A percentile compares a stretch with the other conserved stretches of the same genome.
Conservation (phyloP, 108 stramenopile species). For the Epithemia pelagica region DNA sequence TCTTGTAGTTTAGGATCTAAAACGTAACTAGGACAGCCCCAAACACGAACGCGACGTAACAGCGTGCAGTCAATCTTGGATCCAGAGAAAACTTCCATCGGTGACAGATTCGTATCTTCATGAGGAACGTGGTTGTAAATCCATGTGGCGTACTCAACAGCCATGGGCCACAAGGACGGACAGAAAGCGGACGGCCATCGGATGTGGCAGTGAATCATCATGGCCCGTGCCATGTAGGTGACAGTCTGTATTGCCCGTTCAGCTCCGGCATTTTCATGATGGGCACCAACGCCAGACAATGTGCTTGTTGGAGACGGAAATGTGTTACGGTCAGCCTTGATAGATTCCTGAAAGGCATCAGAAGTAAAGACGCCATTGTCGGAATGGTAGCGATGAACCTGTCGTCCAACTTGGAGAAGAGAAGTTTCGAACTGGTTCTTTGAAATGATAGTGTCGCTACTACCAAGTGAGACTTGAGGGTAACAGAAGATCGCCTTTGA, state of each 20-base stretch:
- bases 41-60: constrained; percentile 8
- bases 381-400: constrained; percentile 14
- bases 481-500: constrained; percentile 22
- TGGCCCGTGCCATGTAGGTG: constrained; percentile 21
- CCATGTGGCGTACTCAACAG: constrained; percentile 31
- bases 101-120: constrained; percentile 11
- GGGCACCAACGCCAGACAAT: constrained; percentile 37
- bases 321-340: constrained; percentile 3
- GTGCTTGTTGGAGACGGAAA: constrained; percentile 1
- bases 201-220: constrained; percentile 30
- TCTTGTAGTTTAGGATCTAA: constrained; percentile 11
- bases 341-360: background rate
- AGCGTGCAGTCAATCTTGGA: constrained; percentile 1
- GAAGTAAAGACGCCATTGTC: constrained; percentile 34
- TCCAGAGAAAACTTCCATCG: constrained; percentile 11
- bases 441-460: constrained; percentile 25
- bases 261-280: constrained; percentile 52
- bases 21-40: constrained; percentile 17
- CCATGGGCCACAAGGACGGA: constrained; percentile 29
- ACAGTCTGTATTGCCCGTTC: constrained; percentile 39
- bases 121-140: constrained; percentile 31
- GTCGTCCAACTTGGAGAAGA: constrained; percentile 12
- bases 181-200: constrained; percentile 26
- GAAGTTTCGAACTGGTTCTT: constrained; percentile 28
- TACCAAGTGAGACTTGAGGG: constrained; percentile 10